These are phyloP conservation scores for Leucosporidium creatinivorum DNA, from an alignment of 768 basidiomycete genomes.

Conservation along the genomic window DNA sequence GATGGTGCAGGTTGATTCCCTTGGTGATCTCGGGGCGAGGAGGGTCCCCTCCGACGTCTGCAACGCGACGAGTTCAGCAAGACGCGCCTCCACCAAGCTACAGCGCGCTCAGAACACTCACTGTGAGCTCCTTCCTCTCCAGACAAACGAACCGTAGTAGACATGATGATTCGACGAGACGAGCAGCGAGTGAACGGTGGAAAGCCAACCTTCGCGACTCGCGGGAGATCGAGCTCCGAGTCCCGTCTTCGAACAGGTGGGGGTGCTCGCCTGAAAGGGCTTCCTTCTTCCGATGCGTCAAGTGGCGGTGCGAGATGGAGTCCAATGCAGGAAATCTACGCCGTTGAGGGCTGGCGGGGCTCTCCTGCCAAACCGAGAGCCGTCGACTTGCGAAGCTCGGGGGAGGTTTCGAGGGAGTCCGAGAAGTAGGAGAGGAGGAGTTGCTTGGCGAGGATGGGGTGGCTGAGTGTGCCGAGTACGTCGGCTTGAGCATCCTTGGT, in stretches of 20 bases:
- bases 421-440: slow-evolving; percentile 44
- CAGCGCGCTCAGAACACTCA: background rate
- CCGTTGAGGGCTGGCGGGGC: background rate
- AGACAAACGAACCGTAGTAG: background rate
- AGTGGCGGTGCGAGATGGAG: too few relatives aligned
- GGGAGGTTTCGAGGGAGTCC: slow-evolving; percentile 27
- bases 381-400: slow-evolving; percentile 18
- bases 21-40: slow-evolving; percentile 16
- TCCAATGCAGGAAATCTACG: too few relatives aligned
- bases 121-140: slow-evolving; percentile 13
- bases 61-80: background rate
- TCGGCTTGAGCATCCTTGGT: slow-evolving; percentile 29
- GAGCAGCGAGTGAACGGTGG: background rate
- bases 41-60: slow-evolving; percentile 26
- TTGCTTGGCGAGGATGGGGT: slow-evolving; percentile 39
- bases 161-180: too few relatives aligned
- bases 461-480: slow-evolving; percentile 39
- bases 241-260: background rate
- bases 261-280: too few relatives aligned
- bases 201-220: background rate
- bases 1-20: slow-evolving; percentile 28
- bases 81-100: background rate
- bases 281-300: too few relatives aligned
- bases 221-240: background rate
- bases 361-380: slow-evolving; percentile 27